Evolutionary conservation across 768 basidiomycete genomes (phyloP).

Genomic region (Tricholoma terreum): DNA sequence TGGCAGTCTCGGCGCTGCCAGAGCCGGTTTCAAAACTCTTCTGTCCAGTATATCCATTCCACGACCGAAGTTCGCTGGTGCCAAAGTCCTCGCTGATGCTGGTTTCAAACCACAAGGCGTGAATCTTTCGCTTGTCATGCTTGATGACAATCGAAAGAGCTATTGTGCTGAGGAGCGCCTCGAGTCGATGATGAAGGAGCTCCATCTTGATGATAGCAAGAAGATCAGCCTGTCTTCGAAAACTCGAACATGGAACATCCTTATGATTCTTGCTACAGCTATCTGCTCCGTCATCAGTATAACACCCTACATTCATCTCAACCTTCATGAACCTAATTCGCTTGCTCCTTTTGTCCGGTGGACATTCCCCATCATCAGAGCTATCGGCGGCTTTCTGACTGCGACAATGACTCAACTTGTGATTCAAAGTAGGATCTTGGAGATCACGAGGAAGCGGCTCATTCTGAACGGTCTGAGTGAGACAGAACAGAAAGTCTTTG

Average conservation of each 20-base stretch:
- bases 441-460: too few relatives aligned
- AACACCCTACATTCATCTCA: constrained; percentile 9
- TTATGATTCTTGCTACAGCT: constrained; percentile 4
- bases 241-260: constrained; percentile 6
- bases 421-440: constrained; percentile 7
- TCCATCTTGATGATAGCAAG: constrained; percentile 4
- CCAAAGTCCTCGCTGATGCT: constrained; percentile 4
- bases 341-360: neutral
- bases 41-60: constrained; percentile 10
- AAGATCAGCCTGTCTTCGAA: neutral
- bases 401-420: constrained; percentile 12
- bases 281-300: neutral
- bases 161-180: constrained; percentile 9
- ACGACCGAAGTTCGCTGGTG: constrained; percentile 2
- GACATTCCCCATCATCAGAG: constrained; percentile 12
- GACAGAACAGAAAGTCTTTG: too few relatives aligned
- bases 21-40: constrained; percentile 16
- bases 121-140: constrained; percentile 12
- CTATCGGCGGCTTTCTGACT: constrained; percentile 12
- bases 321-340: neutral
- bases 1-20: constrained; percentile 19
- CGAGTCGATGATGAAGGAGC: constrained; percentile 3
- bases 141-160: constrained; percentile 1
- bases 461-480: too few relatives aligned
- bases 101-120: constrained; percentile 13